Percentiles rank a stretch among this genome's conserved stretches.
Evolutionary conservation across 345 rosid species (phyloP).

Genomic region (Eucalyptus rudis): DNA sequence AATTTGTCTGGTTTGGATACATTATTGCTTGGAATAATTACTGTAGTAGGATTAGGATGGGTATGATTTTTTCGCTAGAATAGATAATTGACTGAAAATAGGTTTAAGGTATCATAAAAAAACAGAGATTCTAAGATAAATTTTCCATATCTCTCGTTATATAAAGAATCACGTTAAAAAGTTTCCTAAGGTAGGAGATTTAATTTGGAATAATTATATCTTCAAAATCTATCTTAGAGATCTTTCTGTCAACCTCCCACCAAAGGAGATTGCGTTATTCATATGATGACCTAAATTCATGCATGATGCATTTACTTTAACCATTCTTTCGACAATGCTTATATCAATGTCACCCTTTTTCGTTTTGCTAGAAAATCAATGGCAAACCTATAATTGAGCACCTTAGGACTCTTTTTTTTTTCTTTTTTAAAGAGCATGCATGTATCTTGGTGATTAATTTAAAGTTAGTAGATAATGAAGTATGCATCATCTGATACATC

Average conservation of each 20-base stretch:
- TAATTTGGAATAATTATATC: neutral
- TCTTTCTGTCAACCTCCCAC: neutral
- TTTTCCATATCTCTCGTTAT: neutral
- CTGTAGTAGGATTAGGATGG: neutral
- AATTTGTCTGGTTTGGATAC: neutral
- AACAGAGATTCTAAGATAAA: neutral
- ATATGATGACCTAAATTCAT: neutral
- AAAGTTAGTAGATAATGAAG: neutral
- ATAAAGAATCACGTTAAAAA: neutral
- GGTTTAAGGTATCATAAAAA: neutral
- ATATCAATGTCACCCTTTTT: neutral
- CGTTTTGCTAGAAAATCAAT: neutral
- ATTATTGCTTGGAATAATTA: neutral
- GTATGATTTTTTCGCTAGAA: neutral
- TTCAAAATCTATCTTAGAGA: neutral
- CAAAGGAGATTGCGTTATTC: neutral
- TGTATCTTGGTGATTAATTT: neutral
- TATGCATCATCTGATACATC: neutral
- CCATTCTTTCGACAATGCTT: neutral
- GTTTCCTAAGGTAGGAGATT: neutral
- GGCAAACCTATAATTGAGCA: neutral
- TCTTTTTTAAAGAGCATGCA: neutral
- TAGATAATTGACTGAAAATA: neutral
- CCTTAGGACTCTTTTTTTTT: neutral
- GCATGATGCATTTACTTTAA: neutral